Base-by-base conservation (phyloP, 202 grass and related monocot genomes). In the Setaria viridis region DNA sequence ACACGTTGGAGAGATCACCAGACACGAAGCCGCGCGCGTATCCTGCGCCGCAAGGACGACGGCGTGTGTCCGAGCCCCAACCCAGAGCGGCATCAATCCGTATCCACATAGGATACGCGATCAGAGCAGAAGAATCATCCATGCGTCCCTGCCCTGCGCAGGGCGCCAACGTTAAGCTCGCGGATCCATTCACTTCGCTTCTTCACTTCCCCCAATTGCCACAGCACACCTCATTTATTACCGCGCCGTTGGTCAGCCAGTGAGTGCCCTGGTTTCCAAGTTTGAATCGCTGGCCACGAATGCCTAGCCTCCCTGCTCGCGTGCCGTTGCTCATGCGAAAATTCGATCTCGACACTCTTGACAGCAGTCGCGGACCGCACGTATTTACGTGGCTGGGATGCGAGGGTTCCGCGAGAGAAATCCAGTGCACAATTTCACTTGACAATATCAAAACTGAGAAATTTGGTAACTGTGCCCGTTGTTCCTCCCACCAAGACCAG, bases 281-380 rank as follows among this genome's bases (percentile, higher is more conserved):
- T 76, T 76, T 11, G 54, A 76, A 76, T 57, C 20, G 32, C 50
- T 21, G 51, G 51, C 51, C 72, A 76, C 72, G 30, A 74, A 46
- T 1, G 11, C 35, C 35, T 25, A 25, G 25, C 25, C n/a, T 11
- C 2, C 11, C 35, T 25, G 68, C 30, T 2, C 32, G 6, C 5
- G 1, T 8, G 54, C 43, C 43, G 43, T 46, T 10, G 43, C 43
- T 53, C n/a, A 6, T 51, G 48, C 14, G 46, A 54, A 32, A 74
- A 19, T 19, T 17, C 1, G 70, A 74, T 16, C 29, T 16, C 9
- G 45, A 72, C 70, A 72, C 8, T 41, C 39, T 4, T 6, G 4
- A 41, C 5, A 4, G 39, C 39, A 41, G 39, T 41, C 39, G 39
- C 39, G 5, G 39, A 5, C 39, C 39, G 39, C 39, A 41, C 39